Evolutionary conservation across 176 grass and related monocot species (phyloP).

Genomic region (Carex pumila): DNA sequence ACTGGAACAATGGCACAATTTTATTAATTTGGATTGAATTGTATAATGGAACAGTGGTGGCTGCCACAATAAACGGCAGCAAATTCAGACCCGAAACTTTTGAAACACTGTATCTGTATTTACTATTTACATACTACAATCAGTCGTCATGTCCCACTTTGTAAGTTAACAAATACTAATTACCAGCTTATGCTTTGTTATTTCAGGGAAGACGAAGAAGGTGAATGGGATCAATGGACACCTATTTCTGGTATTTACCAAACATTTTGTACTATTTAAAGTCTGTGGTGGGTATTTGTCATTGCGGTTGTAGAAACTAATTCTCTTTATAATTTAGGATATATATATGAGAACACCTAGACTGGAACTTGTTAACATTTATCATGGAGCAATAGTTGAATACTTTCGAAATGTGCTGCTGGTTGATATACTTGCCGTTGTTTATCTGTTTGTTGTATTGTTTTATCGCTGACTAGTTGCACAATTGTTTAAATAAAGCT

Average conservation of each 20-base stretch:
- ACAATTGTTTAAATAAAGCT: background rate
- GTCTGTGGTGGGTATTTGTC: background rate
- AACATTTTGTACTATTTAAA: slow-evolving; percentile 11
- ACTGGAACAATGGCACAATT: background rate
- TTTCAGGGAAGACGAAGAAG: slow-evolving; percentile 32
- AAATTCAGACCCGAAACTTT: background rate
- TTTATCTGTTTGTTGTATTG: background rate
- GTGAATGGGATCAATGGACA: background rate
- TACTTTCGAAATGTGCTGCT: background rate
- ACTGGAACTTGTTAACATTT: background rate
- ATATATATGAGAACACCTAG: slow-evolving; percentile 1
- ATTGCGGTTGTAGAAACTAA: background rate
- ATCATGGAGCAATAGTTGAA: background rate
- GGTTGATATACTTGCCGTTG: background rate
- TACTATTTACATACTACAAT: background rate
- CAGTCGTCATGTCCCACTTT: background rate
- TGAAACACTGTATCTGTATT: background rate
- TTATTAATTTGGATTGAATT: background rate
- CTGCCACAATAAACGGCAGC: background rate
- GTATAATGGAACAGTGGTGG: background rate
- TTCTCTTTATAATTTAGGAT: background rate
- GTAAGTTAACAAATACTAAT: background rate
- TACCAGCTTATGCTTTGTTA: background rate
- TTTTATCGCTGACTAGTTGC: background rate
- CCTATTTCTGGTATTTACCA: background rate